phyloP scores from a whole-genome alignment of 2,329 filamentous ascomycete species.

The Coniochaeta ligniaria region DNA sequence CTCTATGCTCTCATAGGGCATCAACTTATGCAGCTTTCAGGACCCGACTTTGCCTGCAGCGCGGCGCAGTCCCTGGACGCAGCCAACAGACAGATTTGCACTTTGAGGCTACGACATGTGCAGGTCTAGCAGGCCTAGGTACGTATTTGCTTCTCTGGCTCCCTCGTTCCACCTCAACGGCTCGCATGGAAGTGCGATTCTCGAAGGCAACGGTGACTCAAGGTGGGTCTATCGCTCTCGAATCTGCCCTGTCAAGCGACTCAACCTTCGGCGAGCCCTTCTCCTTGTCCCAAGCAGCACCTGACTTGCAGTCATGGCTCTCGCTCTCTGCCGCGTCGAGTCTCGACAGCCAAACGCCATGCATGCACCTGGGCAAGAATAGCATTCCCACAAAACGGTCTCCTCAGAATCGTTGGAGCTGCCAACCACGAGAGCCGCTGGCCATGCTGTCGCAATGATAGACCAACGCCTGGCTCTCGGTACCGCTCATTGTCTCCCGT shows the following conservation, averaged over 20 bases:
- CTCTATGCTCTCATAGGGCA: conserved; percentile 30
- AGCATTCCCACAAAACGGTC: not conserved
- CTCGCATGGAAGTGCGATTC: not conserved
- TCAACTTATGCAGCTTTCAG: conserved; percentile 30
- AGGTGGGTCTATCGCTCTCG: not conserved
- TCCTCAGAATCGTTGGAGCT: not conserved
- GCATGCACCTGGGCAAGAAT: not conserved
- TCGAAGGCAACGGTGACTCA: not conserved
- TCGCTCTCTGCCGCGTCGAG: not conserved
- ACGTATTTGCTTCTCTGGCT: not conserved
- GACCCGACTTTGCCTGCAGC: conserved; percentile 28
- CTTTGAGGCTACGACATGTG: not conserved
- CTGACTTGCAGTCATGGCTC: not conserved
- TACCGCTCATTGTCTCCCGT: no score
- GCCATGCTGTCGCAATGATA: not conserved
- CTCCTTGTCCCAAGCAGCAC: not conserved
- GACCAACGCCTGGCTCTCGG: not conserved
- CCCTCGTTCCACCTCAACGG: not conserved
- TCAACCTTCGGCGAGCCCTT: not conserved
- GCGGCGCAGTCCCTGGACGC: conserved; percentile 32
- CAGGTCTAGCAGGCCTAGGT: no score
- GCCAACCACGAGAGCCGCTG: not conserved
- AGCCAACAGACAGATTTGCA: conserved; percentile 4
- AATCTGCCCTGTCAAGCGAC: not conserved
- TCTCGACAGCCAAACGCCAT: not conserved